Evolutionary conservation across 1,284 basidiomycete genomes (phyloP).

Genomic region (Kalmanozyma brasiliensis): DNA sequence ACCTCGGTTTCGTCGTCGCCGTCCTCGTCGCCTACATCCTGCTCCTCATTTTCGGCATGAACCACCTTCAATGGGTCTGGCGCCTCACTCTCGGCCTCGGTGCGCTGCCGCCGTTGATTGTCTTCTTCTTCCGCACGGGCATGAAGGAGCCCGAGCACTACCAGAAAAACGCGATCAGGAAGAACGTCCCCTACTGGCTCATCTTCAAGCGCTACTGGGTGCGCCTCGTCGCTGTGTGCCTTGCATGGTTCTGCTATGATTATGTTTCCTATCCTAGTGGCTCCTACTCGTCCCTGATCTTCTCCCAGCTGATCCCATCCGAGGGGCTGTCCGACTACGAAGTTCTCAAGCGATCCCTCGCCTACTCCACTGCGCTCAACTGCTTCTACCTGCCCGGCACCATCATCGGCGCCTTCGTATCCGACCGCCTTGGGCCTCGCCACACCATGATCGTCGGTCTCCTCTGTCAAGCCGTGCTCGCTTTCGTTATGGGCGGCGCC

Average conservation of each 20-base stretch:
- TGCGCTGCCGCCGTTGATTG: constrained; percentile 79
- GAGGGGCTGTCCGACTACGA: constrained; percentile 26
- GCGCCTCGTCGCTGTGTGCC: constrained; percentile 76
- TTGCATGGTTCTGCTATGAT: constrained; percentile 73
- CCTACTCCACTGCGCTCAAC: constrained; percentile 69
- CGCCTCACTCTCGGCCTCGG: constrained; percentile 89
- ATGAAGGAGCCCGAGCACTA: constrained; percentile 81
- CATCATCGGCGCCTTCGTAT: constrained; percentile 79
- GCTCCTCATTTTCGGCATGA: constrained; percentile 73
- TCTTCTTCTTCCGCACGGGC: constrained; percentile 85
- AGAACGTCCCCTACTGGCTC: constrained; percentile 79
- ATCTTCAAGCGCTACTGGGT: constrained; percentile 84
- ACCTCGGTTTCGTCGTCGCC: constrained; percentile 84
- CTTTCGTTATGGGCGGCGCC: constrained; percentile 71
- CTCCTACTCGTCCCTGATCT: constrained; percentile 83
- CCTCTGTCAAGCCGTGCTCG: constrained; percentile 68
- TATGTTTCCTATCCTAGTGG: constrained; percentile 69
- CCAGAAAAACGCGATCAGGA: constrained; percentile 80
- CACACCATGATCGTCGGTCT: constrained; percentile 61
- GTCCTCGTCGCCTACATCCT: constrained; percentile 81
- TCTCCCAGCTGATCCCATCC: constrained; percentile 74
- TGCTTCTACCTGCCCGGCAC: constrained; percentile 74
- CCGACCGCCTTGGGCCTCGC: constrained; percentile 69
- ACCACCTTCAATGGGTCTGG: constrained; percentile 69
- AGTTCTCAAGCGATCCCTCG: constrained; percentile 36